Base-by-base conservation (phyloP, 257 asterid genomes). In the Capsicum pubescens region DNA sequence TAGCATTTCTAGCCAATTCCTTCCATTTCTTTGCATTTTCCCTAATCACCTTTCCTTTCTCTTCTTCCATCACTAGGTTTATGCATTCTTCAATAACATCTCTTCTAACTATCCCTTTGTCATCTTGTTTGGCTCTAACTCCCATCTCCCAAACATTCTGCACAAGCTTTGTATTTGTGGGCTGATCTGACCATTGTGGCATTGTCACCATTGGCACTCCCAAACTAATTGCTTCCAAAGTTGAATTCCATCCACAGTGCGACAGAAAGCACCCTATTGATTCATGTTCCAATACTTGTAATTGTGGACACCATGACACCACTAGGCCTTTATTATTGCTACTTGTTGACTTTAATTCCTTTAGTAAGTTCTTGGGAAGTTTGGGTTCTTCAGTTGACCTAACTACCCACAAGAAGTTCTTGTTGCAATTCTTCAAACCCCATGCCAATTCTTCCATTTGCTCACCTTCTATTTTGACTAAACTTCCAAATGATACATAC, bases 161-260 rank as follows among this genome's bases (percentile, higher is more conserved):
- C 3, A 90, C 83, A 36, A 88, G 15, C 77, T 90, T 91, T 0
- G 93, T 90, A 11, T 87, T 87, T 2, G 90, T 92, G 10, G 84
- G 57, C 50, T 92, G 97, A 71, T 92, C 94, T 2, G 85, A 10
- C 92, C 93, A 76, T 21, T 76, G 81, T 76, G 81, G 63, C 81
- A 76, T 76, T 12, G 26, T 3, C 44, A 76, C 63, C 63, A 76
- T 76, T 76, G 81, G 63, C 39, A 76, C 81, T 7, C 81, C 81
- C 61, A 76, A 52, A 76, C 83, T 36, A 79, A 91, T 14, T 0
- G 91, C 93, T 54, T 92, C 94, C 8, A 90, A 9, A 0, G 93
- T 91, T 54, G 93, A 92, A 71, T 92, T 91, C 94, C 94, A 92
- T 1, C 96, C 96, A 63, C 94, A 66, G 19, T 92, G 94, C 0